A percentile compares a stretch with the other conserved stretches of the same genome.
phyloP scores from a whole-genome alignment of 2,329 filamentous ascomycete genomes.

The Fusarium sp. region DNA sequence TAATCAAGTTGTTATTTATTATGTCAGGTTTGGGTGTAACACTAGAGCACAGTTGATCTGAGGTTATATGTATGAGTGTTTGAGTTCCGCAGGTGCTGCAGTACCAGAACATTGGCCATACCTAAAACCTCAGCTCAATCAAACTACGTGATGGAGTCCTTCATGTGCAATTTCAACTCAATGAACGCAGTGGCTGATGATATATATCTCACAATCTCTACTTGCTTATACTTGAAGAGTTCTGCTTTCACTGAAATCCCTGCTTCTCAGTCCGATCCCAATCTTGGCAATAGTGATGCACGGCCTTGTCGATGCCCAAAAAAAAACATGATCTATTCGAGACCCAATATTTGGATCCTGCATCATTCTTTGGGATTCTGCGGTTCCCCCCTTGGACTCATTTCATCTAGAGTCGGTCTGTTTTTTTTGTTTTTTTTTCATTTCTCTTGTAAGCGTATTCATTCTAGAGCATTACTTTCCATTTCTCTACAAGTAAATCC shows the following conservation, averaged over 20 bases:
- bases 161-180: background rate
- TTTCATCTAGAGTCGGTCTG: background rate
- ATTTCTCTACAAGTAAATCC: background rate
- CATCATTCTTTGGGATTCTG: background rate
- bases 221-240: background rate
- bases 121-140: background rate
- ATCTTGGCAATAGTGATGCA: constrained; percentile 22
- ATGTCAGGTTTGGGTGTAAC: background rate
- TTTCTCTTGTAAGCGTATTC: background rate
- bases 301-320: constrained; percentile 23
- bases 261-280: background rate
- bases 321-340: background rate
- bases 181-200: background rate
- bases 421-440: background rate
- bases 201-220: background rate
- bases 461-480: background rate
- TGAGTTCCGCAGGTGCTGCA: background rate
- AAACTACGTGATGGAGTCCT: background rate
- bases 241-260: background rate
- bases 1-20: background rate
- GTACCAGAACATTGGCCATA: background rate
- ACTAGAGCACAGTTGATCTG: background rate
- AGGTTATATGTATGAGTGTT: background rate
- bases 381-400: background rate
- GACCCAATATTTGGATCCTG: constrained; percentile 8